Evolutionary conservation across 345 rosid species (phyloP), one percentile per base, ranked within the genome.

Genomic region (Brassica cretica): DNA sequence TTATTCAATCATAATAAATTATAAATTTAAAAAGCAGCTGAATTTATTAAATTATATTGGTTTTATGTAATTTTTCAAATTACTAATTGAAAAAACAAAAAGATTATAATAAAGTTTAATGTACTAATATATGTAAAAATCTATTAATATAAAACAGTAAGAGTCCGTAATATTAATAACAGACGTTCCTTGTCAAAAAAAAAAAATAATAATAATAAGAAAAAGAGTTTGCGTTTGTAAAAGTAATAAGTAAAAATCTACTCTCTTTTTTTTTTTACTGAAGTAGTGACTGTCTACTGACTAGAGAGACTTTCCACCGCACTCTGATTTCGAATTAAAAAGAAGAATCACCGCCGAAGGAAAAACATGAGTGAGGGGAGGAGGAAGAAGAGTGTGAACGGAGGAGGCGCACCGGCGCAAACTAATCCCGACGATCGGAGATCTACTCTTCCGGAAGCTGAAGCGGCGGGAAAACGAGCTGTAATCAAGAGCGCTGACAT

Each of bases 401-500:
- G 88, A 73, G 94, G 88, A 73, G 88, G 86, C 61, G 73, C 78
- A 56, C 64, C 74, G 71, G 81, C 75, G 39, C 87, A 85, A 74
- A 75, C 89, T 62, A 72, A 70, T 73, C 30, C 87, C 61, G 91
- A 90, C 56, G 92, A 89, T 41, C 84, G 89, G 79, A 88, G 85
- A 82, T 75, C 83, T 44, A 78, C 82, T 27, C 74, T 84, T 62
- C 83, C 83, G 8, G 76, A 76, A 18, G 2, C 66, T 6, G 83
- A 76, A 18, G 64, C 80, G 8, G 60, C 75, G 16, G 82, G 84
- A 29, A 92, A 85, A 79, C 86, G 84, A 84, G 81, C 89, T 83
- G 71, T 84, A 78, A 83, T 95, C 78, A 93, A 91, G 86, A 95
- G 93, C 85, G 96, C 98, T 75, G 99, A 95, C 85, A 95, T 95